Conservation (phyloP, 2,329 filamentous ascomycete species). For the Pseudocercospora ulei region DNA sequence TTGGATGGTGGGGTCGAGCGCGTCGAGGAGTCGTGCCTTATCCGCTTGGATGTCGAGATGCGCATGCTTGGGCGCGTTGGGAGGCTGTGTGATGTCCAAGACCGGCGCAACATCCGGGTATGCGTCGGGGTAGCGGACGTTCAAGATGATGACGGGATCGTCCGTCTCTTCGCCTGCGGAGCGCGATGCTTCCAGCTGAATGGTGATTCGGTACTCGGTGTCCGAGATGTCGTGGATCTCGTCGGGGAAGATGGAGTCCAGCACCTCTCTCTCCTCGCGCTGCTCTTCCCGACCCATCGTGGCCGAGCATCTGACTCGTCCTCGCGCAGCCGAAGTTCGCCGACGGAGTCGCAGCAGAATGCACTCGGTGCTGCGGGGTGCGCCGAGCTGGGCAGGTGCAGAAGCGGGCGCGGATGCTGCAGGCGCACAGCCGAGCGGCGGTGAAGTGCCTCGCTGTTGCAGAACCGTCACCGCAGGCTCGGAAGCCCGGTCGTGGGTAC, state of each 20-base stretch:
- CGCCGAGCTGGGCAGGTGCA: constrained; percentile 9
- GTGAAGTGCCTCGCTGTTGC: constrained; percentile 4
- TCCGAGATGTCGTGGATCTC: constrained; percentile 95
- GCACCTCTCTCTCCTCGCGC: constrained; percentile 88
- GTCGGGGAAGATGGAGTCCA: constrained; percentile 95
- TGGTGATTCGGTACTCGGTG: constrained; percentile 74
- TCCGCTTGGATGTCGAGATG: constrained; percentile 74
- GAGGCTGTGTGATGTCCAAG: constrained; percentile 67
- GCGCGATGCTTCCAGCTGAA: constrained; percentile 57
- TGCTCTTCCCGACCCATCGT: constrained; percentile 65
- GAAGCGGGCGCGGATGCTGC: constrained; percentile 1
- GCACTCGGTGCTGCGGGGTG: constrained; percentile 7
- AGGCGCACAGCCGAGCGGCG: constrained; percentile 4
- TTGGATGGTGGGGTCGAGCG: constrained; percentile 64
- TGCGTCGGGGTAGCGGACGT: constrained; percentile 76
- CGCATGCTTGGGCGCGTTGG: constrained; percentile 58
- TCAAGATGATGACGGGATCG: constrained; percentile 63
- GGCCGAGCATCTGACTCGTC: background rate
- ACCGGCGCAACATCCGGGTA: constrained; percentile 83
- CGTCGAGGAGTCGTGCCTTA: constrained; percentile 61
- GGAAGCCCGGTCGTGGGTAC: background rate
- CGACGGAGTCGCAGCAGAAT: constrained; percentile 1
- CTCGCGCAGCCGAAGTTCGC: constrained; percentile 7
- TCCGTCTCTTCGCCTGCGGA: constrained; percentile 48
- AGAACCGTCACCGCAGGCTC: constrained; percentile 4